phyloP scores from a whole-genome alignment of 1,284 basidiomycete species.

The Apiotrichum siamense region DNA sequence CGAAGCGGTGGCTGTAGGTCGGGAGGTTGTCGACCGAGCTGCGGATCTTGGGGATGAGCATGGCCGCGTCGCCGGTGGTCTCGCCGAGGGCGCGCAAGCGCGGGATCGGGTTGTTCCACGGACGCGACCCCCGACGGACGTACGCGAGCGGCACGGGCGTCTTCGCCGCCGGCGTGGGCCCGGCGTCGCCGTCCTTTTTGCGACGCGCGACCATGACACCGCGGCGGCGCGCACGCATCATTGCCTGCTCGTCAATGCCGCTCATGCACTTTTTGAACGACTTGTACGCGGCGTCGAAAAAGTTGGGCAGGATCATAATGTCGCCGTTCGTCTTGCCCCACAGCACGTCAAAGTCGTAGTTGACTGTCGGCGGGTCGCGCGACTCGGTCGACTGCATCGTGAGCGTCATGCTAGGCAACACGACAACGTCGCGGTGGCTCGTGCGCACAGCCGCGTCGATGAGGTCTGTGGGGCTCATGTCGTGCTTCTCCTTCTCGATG shows the following conservation, averaged over 20 bases:
- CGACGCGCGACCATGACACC: slow-evolving; percentile 13
- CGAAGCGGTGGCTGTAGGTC: slow-evolving; percentile 79
- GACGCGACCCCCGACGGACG: slow-evolving; percentile 16
- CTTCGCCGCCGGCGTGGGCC: too few relatives aligned
- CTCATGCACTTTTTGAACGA: slow-evolving; percentile 32
- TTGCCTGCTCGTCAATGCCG: slow-evolving; percentile 35
- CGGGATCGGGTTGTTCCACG: slow-evolving; percentile 34
- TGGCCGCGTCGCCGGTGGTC: slow-evolving; percentile 71
- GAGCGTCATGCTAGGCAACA: slow-evolving; percentile 34
- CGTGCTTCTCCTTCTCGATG: slow-evolving; percentile 22
- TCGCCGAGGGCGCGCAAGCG: slow-evolving; percentile 78
- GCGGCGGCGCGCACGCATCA: slow-evolving; percentile 27
- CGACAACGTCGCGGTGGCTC: slow-evolving; percentile 29
- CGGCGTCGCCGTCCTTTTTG: not conserved
- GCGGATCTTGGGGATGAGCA: slow-evolving; percentile 68
- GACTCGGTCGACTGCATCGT: slow-evolving; percentile 38
- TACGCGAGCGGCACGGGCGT: slow-evolving; percentile 3
- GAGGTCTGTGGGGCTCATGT: slow-evolving; percentile 22
- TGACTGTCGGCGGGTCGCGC: slow-evolving; percentile 19
- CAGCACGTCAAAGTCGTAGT: slow-evolving; percentile 38
- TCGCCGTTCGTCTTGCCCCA: slow-evolving; percentile 42
- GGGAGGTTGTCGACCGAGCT: slow-evolving; percentile 74
- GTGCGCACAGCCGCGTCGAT: slow-evolving; percentile 25
- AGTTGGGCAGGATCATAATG: slow-evolving; percentile 37
- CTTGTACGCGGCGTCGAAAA: slow-evolving; percentile 32